These are phyloP conservation scores for Plasmodium vinckei DNA, from an alignment of 169 alveolate genomes.

Conservation along the genomic window DNA sequence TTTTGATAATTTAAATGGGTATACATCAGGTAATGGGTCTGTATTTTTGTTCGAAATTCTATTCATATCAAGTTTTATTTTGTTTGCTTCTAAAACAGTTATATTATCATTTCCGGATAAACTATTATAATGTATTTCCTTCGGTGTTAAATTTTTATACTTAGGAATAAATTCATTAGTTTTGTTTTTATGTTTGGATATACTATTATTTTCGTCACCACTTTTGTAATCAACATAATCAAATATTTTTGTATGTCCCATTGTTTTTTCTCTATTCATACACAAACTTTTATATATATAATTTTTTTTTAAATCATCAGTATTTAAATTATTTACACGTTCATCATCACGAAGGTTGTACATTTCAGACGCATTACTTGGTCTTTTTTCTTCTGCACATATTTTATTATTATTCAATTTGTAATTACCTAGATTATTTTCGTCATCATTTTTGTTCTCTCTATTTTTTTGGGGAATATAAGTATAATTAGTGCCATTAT, in stretches of 20 bases:
- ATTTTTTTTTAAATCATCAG: not conserved
- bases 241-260: constrained; percentile 59
- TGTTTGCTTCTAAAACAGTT: constrained; percentile 69
- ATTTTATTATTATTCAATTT: not conserved
- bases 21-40: constrained; percentile 64
- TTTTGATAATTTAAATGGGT: constrained; percentile 68
- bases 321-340: not conserved
- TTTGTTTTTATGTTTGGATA: constrained; percentile 30
- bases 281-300: not conserved
- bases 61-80: constrained; percentile 58
- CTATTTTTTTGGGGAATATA: not conserved
- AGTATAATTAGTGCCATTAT: too few species aligned
- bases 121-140: constrained; percentile 55
- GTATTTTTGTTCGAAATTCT: constrained; percentile 18
- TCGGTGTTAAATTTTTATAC: constrained; percentile 50
- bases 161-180: constrained; percentile 46
- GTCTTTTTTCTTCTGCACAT: not conserved
- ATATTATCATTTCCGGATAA: constrained; percentile 69
- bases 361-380: not conserved
- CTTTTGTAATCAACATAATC: constrained; percentile 15
- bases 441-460: not conserved
- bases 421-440: not conserved
- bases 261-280: constrained; percentile 36
- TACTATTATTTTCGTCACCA: not conserved
- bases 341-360: not conserved